Evolutionary conservation across 2,329 filamentous ascomycete species (phyloP).

Genomic region (Chaetomiaceae sp.): DNA sequence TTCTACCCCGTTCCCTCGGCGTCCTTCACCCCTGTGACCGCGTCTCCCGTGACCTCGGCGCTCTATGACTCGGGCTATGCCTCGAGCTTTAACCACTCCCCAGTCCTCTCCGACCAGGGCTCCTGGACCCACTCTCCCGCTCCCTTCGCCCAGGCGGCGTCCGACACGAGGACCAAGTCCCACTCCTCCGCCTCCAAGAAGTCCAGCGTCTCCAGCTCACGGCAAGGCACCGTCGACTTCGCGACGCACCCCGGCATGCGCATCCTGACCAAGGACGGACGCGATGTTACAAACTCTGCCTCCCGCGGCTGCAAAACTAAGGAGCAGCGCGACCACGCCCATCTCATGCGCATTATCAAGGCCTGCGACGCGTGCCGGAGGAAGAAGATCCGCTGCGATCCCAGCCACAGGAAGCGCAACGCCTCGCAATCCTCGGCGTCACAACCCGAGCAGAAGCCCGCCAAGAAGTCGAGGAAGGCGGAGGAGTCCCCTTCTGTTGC

Average conservation of each 20-base stretch:
- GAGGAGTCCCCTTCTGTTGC: conserved; percentile 11
- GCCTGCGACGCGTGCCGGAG: conserved; percentile 57
- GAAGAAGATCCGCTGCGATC: conserved; percentile 60
- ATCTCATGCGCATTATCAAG: conserved; percentile 61
- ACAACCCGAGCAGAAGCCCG: conserved; percentile 29
- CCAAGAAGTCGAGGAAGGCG: conserved; percentile 39
- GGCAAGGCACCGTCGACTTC: conserved; percentile 39
- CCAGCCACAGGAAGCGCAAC: conserved; percentile 48
- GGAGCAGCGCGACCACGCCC: conserved; percentile 61
- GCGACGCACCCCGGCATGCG: conserved; percentile 57
- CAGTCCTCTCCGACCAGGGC: conserved; percentile 42
- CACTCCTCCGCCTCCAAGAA: conserved; percentile 23
- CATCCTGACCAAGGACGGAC: conserved; percentile 58
- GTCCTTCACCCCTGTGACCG: conserved; percentile 31
- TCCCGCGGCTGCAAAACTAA: conserved; percentile 60
- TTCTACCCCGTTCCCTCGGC: conserved; percentile 49
- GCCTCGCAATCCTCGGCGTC: conserved; percentile 30
- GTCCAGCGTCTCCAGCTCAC: conserved; percentile 25
- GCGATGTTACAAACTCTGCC: conserved; percentile 56
- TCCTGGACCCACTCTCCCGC: conserved; percentile 36
- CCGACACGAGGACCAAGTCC: conserved; percentile 24
- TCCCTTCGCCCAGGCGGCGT: conserved; percentile 25
- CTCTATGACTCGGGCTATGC: conserved; percentile 40
- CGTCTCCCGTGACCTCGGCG: conserved; percentile 41
- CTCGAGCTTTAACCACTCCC: conserved; percentile 45